Percentiles rank a stretch among this genome's conserved stretches.
Evolutionary conservation across 768 basidiomycete genomes (phyloP).

Genomic region (Piloderma croceum): DNA sequence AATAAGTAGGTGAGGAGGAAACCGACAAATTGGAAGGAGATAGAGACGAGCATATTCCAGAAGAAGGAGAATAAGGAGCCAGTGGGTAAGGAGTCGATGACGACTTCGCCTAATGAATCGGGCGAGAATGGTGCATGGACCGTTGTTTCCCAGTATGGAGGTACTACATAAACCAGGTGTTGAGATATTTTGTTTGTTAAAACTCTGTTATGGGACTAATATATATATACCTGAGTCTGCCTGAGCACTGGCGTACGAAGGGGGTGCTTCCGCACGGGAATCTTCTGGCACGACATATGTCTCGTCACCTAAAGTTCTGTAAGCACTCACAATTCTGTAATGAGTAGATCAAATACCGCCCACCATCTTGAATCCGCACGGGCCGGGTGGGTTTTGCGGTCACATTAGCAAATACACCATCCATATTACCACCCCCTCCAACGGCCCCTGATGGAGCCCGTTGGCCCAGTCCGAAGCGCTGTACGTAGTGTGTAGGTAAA

Average conservation of each 20-base stretch:
- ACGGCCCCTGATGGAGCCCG: conserved; percentile 38
- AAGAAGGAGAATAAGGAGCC: conserved; percentile 81
- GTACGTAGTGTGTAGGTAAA: conserved; percentile 48
- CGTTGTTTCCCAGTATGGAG: conserved; percentile 96
- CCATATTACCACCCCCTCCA: conserved; percentile 69
- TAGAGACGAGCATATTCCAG: conserved; percentile 89
- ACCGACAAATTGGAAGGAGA: conserved; percentile 96
- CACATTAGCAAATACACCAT: conserved; percentile 95
- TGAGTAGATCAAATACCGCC: conserved; percentile 16
- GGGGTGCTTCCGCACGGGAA: conserved; percentile 75
- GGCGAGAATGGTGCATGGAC: conserved; percentile 82
- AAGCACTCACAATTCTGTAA: conserved; percentile 4
- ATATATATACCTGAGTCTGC: no score
- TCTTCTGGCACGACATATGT: conserved; percentile 81
- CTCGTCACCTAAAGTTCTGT: conserved; percentile 48
- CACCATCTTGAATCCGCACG: conserved; percentile 55
- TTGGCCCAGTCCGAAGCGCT: conserved; percentile 40
- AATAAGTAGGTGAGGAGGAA: conserved; percentile 91
- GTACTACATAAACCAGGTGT: no score
- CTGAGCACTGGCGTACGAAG: conserved; percentile 88
- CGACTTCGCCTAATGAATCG: conserved; percentile 66
- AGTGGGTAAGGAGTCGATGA: conserved; percentile 84
- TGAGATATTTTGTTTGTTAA: no score
- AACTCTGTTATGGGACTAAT: no score
- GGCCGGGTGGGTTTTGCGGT: conserved; percentile 76